Percentiles rank a stretch among this genome's conserved stretches.
Conservation (phyloP, 2,329 filamentous ascomycete genomes). For the Colletotrichum limetticola region DNA sequence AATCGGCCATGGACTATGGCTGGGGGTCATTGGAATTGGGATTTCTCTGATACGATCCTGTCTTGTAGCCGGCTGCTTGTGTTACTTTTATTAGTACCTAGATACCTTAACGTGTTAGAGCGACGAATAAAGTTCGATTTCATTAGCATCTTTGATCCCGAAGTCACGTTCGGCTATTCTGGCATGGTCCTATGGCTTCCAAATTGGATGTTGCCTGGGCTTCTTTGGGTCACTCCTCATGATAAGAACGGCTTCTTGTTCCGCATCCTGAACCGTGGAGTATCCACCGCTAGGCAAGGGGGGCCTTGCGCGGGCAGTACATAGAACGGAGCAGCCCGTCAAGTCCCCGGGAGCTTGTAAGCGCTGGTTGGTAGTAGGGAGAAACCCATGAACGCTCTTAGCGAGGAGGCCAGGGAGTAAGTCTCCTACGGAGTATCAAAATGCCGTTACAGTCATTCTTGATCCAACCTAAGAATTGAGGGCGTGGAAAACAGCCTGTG, state of each 20-base stretch:
- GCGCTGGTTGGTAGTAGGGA: too few relatives aligned
- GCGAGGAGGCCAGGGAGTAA: too few relatives aligned
- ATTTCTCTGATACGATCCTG: slow-evolving; percentile 19
- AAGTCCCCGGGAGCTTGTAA: too few relatives aligned
- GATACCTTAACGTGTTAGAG: neutral
- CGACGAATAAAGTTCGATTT: neutral
- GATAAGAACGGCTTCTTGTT: neutral
- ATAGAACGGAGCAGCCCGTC: neutral
- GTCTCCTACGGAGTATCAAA: neutral
- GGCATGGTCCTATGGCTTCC: neutral
- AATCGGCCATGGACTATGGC: slow-evolving; percentile 28
- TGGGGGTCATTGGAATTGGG: slow-evolving; percentile 34
- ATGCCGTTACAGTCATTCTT: too few relatives aligned
- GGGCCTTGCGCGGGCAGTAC: neutral
- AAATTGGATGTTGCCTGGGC: neutral
- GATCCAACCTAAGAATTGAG: too few relatives aligned
- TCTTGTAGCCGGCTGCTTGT: neutral
- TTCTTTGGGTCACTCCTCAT: neutral
- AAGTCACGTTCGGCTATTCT: neutral
- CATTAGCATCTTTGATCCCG: neutral
- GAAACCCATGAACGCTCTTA: too few relatives aligned
- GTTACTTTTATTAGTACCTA: neutral
- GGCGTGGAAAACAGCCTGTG: too few relatives aligned
- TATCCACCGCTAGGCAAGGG: neutral
- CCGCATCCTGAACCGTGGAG: neutral